Evolutionary conservation across 257 asterid species (phyloP).

Genomic region (Craterostigma plantagineum): DNA sequence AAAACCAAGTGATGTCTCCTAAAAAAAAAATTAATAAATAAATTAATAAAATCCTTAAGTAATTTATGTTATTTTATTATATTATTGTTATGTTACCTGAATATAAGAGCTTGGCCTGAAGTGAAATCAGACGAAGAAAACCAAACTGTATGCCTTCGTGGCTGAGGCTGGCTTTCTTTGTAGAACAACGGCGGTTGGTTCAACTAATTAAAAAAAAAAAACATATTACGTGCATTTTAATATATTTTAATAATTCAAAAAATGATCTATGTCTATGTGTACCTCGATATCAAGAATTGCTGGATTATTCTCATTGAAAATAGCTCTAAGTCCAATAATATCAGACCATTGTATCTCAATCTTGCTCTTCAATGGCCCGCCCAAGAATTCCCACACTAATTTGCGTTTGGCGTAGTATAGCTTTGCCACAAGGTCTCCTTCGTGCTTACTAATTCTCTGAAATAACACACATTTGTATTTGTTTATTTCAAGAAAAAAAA

Average conservation of each 20-base stretch:
- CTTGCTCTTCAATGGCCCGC: conserved; percentile 50
- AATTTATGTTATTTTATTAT: not conserved
- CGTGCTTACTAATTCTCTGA: conserved; percentile 30
- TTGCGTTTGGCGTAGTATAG: conserved; percentile 43
- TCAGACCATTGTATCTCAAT: conserved; percentile 64
- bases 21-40: no score
- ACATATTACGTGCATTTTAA: no score
- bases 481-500: not conserved
- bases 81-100: conserved; percentile 20
- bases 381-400: conserved; percentile 66
- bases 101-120: conserved; percentile 44
- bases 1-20: conserved; percentile 44
- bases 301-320: conserved; percentile 7
- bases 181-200: conserved; percentile 33
- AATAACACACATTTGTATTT: not conserved
- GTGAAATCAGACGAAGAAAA: conserved; percentile 45
- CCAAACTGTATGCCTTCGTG: conserved; percentile 71
- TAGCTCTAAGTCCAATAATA: conserved; percentile 38
- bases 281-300: conserved; percentile 57
- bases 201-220: conserved; percentile 21
- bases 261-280: no score
- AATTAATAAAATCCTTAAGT: not conserved
- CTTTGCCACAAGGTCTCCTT: conserved; percentile 51
- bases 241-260: no score
- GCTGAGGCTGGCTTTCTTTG: conserved; percentile 46